phyloP scores from a whole-genome alignment of 2,329 filamentous ascomycete species.

The Botrytis deweyae region DNA sequence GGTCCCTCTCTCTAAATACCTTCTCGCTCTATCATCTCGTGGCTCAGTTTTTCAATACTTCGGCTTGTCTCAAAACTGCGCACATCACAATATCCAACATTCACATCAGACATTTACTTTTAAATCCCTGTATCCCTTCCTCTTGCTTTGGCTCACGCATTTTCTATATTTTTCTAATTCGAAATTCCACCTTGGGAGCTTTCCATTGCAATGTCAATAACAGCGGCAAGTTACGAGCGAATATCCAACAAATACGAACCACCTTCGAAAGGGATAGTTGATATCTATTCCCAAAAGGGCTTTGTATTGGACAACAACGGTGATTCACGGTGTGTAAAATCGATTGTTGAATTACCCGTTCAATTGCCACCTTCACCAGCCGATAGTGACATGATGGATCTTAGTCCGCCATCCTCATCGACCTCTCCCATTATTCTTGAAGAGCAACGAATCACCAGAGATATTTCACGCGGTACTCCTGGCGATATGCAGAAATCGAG shows the following conservation, averaged over 20 bases:
- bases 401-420: slow-evolving; percentile 24
- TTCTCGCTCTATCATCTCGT: not conserved
- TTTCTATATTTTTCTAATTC: not conserved
- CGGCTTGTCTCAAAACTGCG: not conserved
- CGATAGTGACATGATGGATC: slow-evolving; percentile 32
- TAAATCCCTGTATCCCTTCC: not conserved
- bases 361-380: slow-evolving; percentile 35
- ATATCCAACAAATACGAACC: slow-evolving; percentile 9
- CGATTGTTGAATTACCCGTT: slow-evolving; percentile 20
- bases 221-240: slow-evolving; percentile 5
- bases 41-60: not conserved
- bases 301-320: not conserved
- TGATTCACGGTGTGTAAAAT: slow-evolving; percentile 18
- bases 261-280: not conserved
- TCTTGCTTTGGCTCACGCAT: not conserved
- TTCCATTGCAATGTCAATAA: slow-evolving; percentile 7
- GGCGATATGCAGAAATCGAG: slow-evolving; percentile 35
- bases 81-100: not conserved
- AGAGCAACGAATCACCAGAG: slow-evolving; percentile 32
- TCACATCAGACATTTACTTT: not conserved
- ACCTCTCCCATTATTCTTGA: slow-evolving; percentile 24
- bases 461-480: slow-evolving; percentile 36
- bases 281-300: slow-evolving; percentile 1
- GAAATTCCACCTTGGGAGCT: not conserved
- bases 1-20: no score